Evolutionary conservation across 164 flowering plant species (phyloP).

Genomic region (Macadamia tetraphylla): DNA sequence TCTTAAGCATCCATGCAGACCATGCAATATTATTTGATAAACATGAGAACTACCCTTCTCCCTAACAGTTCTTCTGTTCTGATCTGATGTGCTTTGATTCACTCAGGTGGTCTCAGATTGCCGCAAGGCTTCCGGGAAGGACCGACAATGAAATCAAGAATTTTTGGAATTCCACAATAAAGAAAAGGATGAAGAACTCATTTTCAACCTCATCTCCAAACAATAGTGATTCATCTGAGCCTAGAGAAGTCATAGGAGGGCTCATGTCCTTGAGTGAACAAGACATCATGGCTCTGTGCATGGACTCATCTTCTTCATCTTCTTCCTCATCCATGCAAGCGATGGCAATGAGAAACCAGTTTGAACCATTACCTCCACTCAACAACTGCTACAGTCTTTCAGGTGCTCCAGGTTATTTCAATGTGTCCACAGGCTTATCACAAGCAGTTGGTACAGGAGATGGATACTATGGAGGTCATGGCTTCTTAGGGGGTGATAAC

Average conservation of each 20-base stretch:
- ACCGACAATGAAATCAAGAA: slow-evolving; percentile 85
- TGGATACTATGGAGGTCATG: slow-evolving; percentile 30
- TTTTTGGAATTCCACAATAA: slow-evolving; percentile 76
- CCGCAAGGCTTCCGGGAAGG: slow-evolving; percentile 72
- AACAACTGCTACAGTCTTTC: slow-evolving; percentile 18
- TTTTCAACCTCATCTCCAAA: slow-evolving; percentile 39
- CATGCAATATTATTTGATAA: background rate
- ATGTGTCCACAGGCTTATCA: slow-evolving; percentile 25
- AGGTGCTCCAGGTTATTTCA: slow-evolving; percentile 20
- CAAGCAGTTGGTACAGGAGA: slow-evolving; percentile 19
- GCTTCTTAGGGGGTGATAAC: slow-evolving; percentile 11
- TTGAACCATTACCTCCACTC: slow-evolving; percentile 27
- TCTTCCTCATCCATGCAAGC: slow-evolving; percentile 35
- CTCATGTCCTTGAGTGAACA: slow-evolving; percentile 35
- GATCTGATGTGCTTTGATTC: background rate
- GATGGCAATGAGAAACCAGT: slow-evolving; percentile 20
- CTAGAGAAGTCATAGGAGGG: slow-evolving; percentile 21
- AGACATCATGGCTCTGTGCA: slow-evolving; percentile 31
- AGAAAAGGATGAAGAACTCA: slow-evolving; percentile 53
- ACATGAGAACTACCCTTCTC: background rate
- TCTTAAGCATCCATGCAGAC: slow-evolving; percentile 12
- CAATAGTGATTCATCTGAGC: slow-evolving; percentile 42
- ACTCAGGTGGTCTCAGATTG: slow-evolving; percentile 83
- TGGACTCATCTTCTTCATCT: slow-evolving; percentile 32
- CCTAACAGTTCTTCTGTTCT: background rate